phyloP scores from a whole-genome alignment of 352 stramenopile species.

The Phytopythium mirpurense region DNA sequence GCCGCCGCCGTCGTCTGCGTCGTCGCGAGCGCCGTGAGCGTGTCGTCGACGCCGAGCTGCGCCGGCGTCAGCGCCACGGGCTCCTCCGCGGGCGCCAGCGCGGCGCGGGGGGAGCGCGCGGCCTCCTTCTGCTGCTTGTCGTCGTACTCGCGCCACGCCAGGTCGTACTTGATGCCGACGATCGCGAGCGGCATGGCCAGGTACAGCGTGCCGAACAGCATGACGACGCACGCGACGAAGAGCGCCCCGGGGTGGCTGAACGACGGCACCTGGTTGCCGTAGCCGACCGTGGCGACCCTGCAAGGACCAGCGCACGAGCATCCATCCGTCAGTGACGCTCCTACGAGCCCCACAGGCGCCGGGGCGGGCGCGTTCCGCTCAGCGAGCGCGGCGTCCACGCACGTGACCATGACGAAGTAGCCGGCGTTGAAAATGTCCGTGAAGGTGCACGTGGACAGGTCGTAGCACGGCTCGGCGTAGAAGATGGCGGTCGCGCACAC shows the following conservation, averaged over 20 bases:
- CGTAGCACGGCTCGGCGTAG: slow-evolving; percentile 51
- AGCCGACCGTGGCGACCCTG: slow-evolving; percentile 50
- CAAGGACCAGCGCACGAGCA: neutral
- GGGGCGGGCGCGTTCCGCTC: too few relatives aligned
- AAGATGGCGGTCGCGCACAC: slow-evolving; percentile 49
- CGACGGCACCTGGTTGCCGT: slow-evolving; percentile 44
- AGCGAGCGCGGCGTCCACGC: slow-evolving; percentile 1
- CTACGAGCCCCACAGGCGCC: too few relatives aligned
- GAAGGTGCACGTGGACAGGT: slow-evolving; percentile 41
- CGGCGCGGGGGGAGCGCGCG: too few relatives aligned
- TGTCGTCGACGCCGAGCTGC: slow-evolving; percentile 13
- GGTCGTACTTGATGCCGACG: slow-evolving; percentile 47
- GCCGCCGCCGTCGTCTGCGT: slow-evolving; percentile 17
- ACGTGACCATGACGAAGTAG: slow-evolving; percentile 63
- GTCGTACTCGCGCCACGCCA: slow-evolving; percentile 28
- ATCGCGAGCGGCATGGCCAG: slow-evolving; percentile 54
- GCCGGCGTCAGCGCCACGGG: neutral
- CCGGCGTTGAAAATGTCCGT: slow-evolving; percentile 57
- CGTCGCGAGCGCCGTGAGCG: slow-evolving; percentile 23
- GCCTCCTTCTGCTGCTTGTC: slow-evolving; percentile 6
- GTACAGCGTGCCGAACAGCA: slow-evolving; percentile 52
- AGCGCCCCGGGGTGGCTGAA: slow-evolving; percentile 29
- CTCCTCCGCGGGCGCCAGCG: neutral
- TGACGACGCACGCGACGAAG: slow-evolving; percentile 32
- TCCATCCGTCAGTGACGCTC: neutral